Conservation (phyloP, 1,139 yeast genomes). For the Blastobotrys indianensis region DNA sequence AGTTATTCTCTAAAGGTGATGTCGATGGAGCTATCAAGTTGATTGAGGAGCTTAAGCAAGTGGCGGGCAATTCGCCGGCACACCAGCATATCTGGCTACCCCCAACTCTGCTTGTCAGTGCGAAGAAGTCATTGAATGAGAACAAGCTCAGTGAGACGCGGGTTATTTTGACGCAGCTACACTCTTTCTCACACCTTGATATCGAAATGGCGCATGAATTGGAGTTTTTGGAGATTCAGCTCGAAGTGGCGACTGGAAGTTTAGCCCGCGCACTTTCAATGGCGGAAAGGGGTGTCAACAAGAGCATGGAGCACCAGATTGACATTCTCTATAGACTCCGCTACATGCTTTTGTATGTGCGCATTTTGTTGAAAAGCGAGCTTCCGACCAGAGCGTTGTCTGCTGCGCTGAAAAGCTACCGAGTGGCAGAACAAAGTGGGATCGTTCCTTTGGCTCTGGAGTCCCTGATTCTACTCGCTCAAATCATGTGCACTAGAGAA, state of each 20-base stretch:
- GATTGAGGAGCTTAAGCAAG: slow-evolving; percentile 14
- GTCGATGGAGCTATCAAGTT: slow-evolving; percentile 14
- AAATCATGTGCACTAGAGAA: slow-evolving; percentile 19
- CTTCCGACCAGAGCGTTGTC: slow-evolving; percentile 24
- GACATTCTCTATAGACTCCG: slow-evolving; percentile 24
- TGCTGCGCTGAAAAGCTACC: slow-evolving; percentile 18
- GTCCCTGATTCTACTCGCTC: slow-evolving; percentile 23
- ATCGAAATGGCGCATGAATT: slow-evolving; percentile 16
- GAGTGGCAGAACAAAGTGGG: slow-evolving; percentile 21
- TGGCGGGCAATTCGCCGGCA: slow-evolving; percentile 15
- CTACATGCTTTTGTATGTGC: slow-evolving; percentile 22
- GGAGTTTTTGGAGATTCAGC: slow-evolving; percentile 16
- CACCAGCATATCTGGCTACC: slow-evolving; percentile 25
- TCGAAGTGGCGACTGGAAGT: slow-evolving; percentile 19
- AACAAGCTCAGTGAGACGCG: slow-evolving; percentile 17
- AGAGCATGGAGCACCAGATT: slow-evolving; percentile 11
- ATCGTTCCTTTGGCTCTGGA: slow-evolving; percentile 23
- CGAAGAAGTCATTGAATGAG: slow-evolving; percentile 17
- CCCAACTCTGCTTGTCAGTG: slow-evolving; percentile 16
- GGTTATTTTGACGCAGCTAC: slow-evolving; percentile 18
- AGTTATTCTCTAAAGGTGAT: slow-evolving; percentile 19
- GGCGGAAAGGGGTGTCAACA: slow-evolving; percentile 4
- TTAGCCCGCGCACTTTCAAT: slow-evolving; percentile 16
- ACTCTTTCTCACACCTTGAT: slow-evolving; percentile 12
- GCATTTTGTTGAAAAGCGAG: slow-evolving; percentile 19